Evolutionary conservation across 257 asterid species (phyloP).

Genomic region (Echites panduratus): DNA sequence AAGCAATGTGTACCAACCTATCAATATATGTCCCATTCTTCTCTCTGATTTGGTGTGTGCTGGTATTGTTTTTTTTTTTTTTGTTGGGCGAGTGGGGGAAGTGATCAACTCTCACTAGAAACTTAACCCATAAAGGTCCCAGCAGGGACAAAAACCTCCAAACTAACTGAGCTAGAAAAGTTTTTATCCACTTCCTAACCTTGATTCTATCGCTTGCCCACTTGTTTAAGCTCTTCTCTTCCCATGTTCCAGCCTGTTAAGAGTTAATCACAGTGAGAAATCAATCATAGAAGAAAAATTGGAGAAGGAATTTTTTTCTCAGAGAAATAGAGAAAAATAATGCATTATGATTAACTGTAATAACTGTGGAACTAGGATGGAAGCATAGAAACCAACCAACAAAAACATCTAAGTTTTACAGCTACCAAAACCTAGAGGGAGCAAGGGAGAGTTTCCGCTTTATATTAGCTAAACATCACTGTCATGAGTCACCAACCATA

Average conservation of each 20-base stretch:
- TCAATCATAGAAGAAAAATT: not conserved
- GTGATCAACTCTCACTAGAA: too few relatives aligned
- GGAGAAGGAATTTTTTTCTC: not conserved
- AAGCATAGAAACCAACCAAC: not conserved
- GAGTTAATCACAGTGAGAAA: not conserved
- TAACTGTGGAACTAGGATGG: not conserved
- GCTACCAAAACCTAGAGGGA: not conserved
- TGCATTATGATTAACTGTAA: not conserved
- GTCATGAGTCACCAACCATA: not conserved
- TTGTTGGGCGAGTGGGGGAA: too few relatives aligned
- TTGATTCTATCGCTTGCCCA: slow-evolving; percentile 44
- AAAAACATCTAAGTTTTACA: not conserved
- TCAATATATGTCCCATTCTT: not conserved
- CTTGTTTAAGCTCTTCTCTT: slow-evolving; percentile 40
- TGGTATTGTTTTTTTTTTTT: too few relatives aligned
- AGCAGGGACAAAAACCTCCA: too few relatives aligned
- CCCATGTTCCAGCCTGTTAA: slow-evolving; percentile 55
- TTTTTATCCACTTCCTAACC: slow-evolving; percentile 24
- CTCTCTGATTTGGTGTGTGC: too few relatives aligned
- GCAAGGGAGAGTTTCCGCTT: not conserved
- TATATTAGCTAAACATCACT: not conserved
- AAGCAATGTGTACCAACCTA: not conserved
- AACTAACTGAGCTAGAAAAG: not conserved
- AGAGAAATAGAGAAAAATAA: not conserved
- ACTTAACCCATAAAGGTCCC: too few relatives aligned